Evolutionary conservation across 169 alveolate species (phyloP), one percentile per base, ranked within the genome.

Genomic region (Eimeria necatrix): DNA sequence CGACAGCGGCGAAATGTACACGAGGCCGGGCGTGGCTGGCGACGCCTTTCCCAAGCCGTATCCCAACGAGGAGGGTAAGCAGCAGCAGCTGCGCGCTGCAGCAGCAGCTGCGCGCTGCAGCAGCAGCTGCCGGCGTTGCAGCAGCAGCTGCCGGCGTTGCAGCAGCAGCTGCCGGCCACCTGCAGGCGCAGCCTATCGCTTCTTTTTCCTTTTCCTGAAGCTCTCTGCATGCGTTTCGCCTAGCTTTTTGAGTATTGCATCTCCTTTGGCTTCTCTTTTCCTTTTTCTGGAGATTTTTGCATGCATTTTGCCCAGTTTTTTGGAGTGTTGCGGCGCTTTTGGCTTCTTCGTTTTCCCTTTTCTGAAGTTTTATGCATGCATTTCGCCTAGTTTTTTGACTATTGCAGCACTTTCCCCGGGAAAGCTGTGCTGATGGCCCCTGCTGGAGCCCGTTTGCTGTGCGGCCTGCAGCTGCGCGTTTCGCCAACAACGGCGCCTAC

Each of bases 401-500:
- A 32, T 32, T 32, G 41, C 41, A 32, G 41, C 41, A 32, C 41
- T 32, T 32, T 32, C 41, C 41, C 0, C 2, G 41, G 41, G 41
- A 32, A 32, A 32, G 41, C 41, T 32, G 41, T 32, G 41, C 41
- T 32, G 41, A 32, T 32, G 41, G 41, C 41, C 41, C 41, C 41
- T 32, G 41, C 41, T 32, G 41, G 41, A 32, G 41, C 41, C 41
- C 41, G 41, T 2, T 32, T 32, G 41, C 41, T 32, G 20, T 73
- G 20, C 20, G 48, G 14, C 26, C 22, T 49, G 14, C 95, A 93
- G 98, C 98, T 59, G 99, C 99, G 78, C 97, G 99, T 80, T 97
- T 95, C 94, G 99, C 99, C 94, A 99, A 99, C 96, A 99, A 99
- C 68, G 99, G 99, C 52, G 99, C 99, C 61, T 96, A 98, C 96